Percentiles rank a stretch among this genome's conserved stretches.
Conservation (phyloP, 805 yeast species). For the Suhomyces vadensis region DNA sequence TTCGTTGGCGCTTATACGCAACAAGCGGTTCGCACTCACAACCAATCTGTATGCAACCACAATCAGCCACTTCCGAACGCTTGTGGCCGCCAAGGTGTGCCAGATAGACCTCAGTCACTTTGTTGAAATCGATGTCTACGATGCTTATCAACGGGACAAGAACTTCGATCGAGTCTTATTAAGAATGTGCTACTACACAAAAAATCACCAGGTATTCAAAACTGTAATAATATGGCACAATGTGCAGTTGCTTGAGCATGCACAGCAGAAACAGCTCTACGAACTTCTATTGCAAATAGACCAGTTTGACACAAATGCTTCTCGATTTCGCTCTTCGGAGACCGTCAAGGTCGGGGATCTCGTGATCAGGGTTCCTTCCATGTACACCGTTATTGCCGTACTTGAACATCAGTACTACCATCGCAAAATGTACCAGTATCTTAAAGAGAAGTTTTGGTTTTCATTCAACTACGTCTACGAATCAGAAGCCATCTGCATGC, state of each 20-base stretch:
- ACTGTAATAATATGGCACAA: constrained; percentile 9
- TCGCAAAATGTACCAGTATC: constrained; percentile 10
- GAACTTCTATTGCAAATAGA: constrained; percentile 11
- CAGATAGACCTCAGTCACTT: constrained; percentile 2
- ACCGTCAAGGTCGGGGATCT: constrained; percentile 5
- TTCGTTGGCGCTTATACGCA: constrained; percentile 7
- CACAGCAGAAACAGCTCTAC: constrained; percentile 11
- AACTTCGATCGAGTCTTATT: constrained; percentile 2
- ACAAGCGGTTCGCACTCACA: constrained; percentile 10
- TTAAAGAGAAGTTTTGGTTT: constrained; percentile 18
- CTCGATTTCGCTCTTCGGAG: constrained; percentile 4
- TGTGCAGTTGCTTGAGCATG: constrained; percentile 2
- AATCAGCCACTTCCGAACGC: constrained; percentile 3
- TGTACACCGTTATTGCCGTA: constrained; percentile 11
- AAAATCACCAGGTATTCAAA: constrained; percentile 4
- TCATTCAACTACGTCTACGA: constrained; percentile 12
- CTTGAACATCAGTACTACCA: constrained; percentile 9
- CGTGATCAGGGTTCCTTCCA: constrained; percentile 7
- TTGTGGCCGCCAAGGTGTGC: constrained; percentile 5
- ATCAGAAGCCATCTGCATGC: constrained; percentile 8
- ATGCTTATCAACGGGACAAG: neutral
- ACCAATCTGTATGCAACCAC: constrained; percentile 2
- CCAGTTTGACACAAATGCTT: constrained; percentile 10
- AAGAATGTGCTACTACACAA: constrained; percentile 3
- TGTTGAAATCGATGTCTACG: constrained; percentile 7